Evolutionary conservation across 139 green algal genomes (phyloP), one percentile per base, ranked within the genome.

Genomic region (Micromonas commoda): DNA sequence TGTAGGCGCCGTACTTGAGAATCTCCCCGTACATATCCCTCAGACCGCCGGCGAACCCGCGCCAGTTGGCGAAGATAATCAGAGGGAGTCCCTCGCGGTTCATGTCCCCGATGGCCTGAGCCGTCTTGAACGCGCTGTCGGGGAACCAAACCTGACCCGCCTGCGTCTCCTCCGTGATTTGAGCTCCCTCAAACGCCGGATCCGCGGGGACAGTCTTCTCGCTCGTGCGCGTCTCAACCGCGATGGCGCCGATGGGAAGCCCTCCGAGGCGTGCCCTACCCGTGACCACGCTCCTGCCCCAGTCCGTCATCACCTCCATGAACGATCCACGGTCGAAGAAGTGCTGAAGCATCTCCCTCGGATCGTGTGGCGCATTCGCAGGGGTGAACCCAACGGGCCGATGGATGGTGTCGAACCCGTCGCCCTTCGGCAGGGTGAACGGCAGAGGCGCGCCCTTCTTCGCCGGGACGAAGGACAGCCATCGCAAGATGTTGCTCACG

Each of bases 1-100:
- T 98, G 19, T 92, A 81, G 24, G 89, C 92, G 29, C 94, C 94
- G 4, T 89, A 90, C 88, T 97, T 92, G 79, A 98, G 86, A 51
- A 98, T 89, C 19, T 93, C 94, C 39, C 95, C 93, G 79, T 97
- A 97, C 29, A 98, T 88, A 86, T 98, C 94, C 21, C 91, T 76
- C 87, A 96, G 90, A 16, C 94, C 94, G 23, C 94, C 94, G 20
- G 86, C 91, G 89, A 98, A 98, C 71, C 94, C 94, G 16, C 94
- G 79, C 93, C 93, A 98, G 86, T 98, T 98, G 77, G 94, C 94
- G 72, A 98, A 87, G 52, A 98, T 91, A 77, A 98, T 91, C 31
- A 98, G 88, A 16, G 94, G 94, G 83, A 98, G 88, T 3, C 89
- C 86, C 89, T 98, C 94, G 4, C 88, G 83, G 63, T 92, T 88